These are phyloP conservation scores for Thelonectria discophora DNA, from an alignment of 2,329 filamentous ascomycete species.

Conservation along the genomic window DNA sequence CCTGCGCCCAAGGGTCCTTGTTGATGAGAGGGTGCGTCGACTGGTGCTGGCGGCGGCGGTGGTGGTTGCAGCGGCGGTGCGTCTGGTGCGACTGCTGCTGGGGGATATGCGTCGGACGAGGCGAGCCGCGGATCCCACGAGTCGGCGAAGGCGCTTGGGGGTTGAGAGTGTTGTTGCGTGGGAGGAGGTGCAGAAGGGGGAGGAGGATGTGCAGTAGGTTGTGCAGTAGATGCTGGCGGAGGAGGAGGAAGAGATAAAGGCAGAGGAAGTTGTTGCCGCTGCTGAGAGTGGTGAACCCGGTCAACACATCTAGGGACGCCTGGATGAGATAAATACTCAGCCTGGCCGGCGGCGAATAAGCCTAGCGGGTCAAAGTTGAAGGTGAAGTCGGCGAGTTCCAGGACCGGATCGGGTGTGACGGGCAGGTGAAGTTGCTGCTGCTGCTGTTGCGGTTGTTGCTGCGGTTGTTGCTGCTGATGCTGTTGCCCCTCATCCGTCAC, in stretches of 20 bases:
- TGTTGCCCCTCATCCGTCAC: slow-evolving; percentile 32
- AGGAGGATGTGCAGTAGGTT: not conserved
- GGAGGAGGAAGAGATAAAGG: not conserved
- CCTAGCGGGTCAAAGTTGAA: slow-evolving; percentile 48
- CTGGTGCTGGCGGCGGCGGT: too few species aligned
- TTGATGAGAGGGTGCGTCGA: slow-evolving; percentile 21
- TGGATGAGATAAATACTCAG: slow-evolving; percentile 45
- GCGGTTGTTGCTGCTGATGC: too few species aligned
- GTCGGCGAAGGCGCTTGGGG: slow-evolving; percentile 34
- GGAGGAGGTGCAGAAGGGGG: not conserved
- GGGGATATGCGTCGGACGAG: slow-evolving; percentile 25
- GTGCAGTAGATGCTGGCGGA: too few species aligned
- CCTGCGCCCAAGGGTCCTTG: slow-evolving; percentile 29
- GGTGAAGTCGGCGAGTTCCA: slow-evolving; percentile 47
- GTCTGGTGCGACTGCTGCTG: slow-evolving; percentile 36
- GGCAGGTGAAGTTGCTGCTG: slow-evolving; percentile 37
- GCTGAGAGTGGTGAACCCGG: slow-evolving; percentile 24
- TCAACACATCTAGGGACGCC: slow-evolving; percentile 28
- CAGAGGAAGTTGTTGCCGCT: too few species aligned
- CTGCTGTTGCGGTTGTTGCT: too few species aligned
- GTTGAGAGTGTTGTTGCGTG: not conserved
- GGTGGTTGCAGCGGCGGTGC: slow-evolving; percentile 4
- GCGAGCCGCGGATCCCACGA: slow-evolving; percentile 35
- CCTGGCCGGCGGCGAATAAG: slow-evolving; percentile 39
- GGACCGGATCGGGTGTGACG: slow-evolving; percentile 42